Conservation (phyloP, 176 grass and related monocot species). For the Carex kokanica region DNA sequence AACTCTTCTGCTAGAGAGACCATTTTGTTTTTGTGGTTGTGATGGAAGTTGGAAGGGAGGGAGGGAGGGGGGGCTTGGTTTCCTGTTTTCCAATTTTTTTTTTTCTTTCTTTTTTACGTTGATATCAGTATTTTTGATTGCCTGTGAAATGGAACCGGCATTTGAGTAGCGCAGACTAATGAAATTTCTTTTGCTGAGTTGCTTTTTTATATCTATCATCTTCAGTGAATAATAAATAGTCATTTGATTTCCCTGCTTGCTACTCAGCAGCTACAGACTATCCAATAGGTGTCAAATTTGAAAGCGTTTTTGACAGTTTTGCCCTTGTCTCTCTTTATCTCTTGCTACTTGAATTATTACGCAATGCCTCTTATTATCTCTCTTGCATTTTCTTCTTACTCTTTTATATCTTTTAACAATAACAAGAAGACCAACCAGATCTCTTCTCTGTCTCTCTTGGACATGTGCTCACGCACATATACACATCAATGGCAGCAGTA, state of each 20-base stretch:
- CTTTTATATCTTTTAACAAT: neutral
- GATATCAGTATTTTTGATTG: slow-evolving; percentile 9
- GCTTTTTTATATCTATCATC: no score
- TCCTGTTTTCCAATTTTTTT: slow-evolving; percentile 5
- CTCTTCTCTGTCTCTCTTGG: neutral
- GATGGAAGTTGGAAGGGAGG: neutral
- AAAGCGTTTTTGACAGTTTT: slow-evolving; percentile 1
- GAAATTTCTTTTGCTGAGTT: neutral
- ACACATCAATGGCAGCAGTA: slow-evolving; percentile 6
- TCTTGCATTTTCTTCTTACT: neutral
- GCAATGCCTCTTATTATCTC: slow-evolving; percentile 44
- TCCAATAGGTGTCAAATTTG: neutral
- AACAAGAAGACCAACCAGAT: no score
- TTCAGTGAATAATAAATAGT: no score
- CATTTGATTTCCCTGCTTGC: no score
- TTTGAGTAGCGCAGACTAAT: slow-evolving; percentile 22
- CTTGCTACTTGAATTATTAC: neutral
- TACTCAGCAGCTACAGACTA: no score
- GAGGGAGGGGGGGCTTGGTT: neutral
- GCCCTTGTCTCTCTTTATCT: neutral
- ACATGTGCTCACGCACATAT: no score
- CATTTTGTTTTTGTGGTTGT: slow-evolving; percentile 5
- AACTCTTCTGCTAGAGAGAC: neutral
- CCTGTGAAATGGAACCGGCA: slow-evolving; percentile 25
- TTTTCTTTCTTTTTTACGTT: neutral